Conservation (phyloP, 176 grass and related monocot species). For the Microstegium vimineum region DNA sequence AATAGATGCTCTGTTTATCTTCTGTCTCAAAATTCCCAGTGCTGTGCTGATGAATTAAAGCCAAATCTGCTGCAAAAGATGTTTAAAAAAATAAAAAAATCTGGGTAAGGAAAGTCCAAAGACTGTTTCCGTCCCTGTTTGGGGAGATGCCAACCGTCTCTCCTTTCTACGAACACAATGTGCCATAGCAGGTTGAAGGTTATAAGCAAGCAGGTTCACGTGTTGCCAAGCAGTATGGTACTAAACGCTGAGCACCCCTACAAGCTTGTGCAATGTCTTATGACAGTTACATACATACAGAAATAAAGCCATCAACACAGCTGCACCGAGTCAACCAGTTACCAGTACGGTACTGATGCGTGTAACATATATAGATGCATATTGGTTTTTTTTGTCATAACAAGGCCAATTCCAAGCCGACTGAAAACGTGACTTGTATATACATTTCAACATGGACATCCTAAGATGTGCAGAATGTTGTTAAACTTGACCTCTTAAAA, state of each 20-base stretch:
- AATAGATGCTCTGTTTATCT: not conserved
- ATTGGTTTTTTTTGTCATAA: not conserved
- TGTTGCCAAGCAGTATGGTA: not conserved
- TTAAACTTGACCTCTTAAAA: not conserved
- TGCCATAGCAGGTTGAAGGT: fast-evolving
- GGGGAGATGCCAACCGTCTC: slow-evolving; percentile 96
- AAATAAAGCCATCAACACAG: not conserved
- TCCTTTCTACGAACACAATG: slow-evolving; percentile 53
- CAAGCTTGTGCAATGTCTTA: not conserved
- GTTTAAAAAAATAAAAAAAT: slow-evolving; percentile 22
- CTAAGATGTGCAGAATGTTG: not conserved
- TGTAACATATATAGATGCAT: not conserved
- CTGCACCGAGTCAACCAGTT: not conserved
- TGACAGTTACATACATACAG: not conserved
- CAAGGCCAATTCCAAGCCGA: not conserved
- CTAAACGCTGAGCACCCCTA: not conserved
- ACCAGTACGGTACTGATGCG: not conserved
- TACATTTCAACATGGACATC: not conserved
- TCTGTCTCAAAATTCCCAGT: not conserved
- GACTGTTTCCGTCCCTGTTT: slow-evolving; percentile 67
- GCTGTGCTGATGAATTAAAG: not conserved
- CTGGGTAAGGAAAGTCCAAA: slow-evolving; percentile 43
- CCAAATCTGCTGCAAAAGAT: not conserved
- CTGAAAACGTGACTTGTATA: not conserved
- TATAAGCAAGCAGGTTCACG: not conserved